Evolutionary conservation across 2,329 filamentous ascomycete species (phyloP).

Genomic region (Scytalidium lignicola): DNA sequence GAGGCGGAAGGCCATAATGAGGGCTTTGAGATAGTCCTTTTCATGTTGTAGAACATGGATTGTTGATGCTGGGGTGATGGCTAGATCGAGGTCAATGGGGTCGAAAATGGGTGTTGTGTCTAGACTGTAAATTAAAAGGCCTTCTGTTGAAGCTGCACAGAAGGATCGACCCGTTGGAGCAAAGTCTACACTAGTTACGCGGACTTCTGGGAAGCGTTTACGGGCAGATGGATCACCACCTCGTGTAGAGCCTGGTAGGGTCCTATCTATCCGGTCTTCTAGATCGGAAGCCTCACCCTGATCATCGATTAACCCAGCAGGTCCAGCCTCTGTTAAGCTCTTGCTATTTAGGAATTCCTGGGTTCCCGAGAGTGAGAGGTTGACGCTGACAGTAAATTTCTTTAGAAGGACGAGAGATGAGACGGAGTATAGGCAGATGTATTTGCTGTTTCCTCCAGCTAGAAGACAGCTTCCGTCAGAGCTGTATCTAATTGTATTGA

Average conservation of each 20-base stretch:
- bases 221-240: slow-evolving; percentile 76
- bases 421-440: slow-evolving; percentile 96
- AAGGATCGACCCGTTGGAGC: slow-evolving; percentile 85
- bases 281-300: slow-evolving; percentile 84
- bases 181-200: slow-evolving; percentile 80
- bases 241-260: slow-evolving; percentile 79
- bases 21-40: slow-evolving; percentile 80
- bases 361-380: slow-evolving; percentile 91
- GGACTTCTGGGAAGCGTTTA: slow-evolving; percentile 72
- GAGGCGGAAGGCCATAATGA: slow-evolving; percentile 95
- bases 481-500: slow-evolving; percentile 83
- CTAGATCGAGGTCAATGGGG: slow-evolving; percentile 91
- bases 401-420: slow-evolving; percentile 85
- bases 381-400: slow-evolving; percentile 93
- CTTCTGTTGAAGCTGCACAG: slow-evolving; percentile 92
- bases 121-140: slow-evolving; percentile 86
- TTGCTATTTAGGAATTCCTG: slow-evolving; percentile 96
- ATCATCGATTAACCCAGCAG: slow-evolving; percentile 77
- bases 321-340: slow-evolving; percentile 84
- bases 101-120: slow-evolving; percentile 84
- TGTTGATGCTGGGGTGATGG: slow-evolving; percentile 83
- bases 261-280: slow-evolving; percentile 74
- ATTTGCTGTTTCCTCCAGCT: slow-evolving; percentile 94
- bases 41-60: slow-evolving; percentile 62
- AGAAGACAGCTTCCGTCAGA: slow-evolving; percentile 87